Conservation (phyloP, 2,329 filamentous ascomycete species). For the Ciborinia camelliae region DNA sequence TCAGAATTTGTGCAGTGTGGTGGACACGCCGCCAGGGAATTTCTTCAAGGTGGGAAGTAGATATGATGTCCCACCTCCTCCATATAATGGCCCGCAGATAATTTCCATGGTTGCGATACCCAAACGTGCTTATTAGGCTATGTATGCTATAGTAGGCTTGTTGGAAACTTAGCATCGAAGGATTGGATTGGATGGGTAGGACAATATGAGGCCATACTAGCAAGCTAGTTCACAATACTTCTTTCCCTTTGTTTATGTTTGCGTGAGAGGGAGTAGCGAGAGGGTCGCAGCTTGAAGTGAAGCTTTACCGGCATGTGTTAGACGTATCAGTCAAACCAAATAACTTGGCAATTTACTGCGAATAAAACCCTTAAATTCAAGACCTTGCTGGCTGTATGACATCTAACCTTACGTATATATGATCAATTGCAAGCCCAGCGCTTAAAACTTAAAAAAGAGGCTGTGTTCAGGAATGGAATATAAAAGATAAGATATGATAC, state of each 20-base stretch:
- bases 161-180: background rate
- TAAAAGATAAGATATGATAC: no score
- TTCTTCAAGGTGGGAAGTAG: slow-evolving; percentile 3
- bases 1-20: background rate
- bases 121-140: slow-evolving; percentile 9
- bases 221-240: background rate
- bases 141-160: background rate
- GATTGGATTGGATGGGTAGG: background rate
- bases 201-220: background rate
- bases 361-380: background rate
- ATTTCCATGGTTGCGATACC: slow-evolving; percentile 10
- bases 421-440: background rate
- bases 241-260: background rate
- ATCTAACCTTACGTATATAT: background rate
- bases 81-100: background rate
- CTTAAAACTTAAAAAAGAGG: no score
- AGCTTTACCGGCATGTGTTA: background rate
- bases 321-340: background rate
- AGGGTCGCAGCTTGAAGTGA: background rate
- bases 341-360: background rate
- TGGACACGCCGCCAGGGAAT: slow-evolving; percentile 2
- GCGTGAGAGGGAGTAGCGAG: background rate
- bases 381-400: no score
- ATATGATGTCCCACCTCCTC: slow-evolving; percentile 7
- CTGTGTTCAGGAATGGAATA: no score